Evolutionary conservation across 140 eudicot species (phyloP), one percentile per base, ranked within the genome.

Genomic region (Senecio squalidus): DNA sequence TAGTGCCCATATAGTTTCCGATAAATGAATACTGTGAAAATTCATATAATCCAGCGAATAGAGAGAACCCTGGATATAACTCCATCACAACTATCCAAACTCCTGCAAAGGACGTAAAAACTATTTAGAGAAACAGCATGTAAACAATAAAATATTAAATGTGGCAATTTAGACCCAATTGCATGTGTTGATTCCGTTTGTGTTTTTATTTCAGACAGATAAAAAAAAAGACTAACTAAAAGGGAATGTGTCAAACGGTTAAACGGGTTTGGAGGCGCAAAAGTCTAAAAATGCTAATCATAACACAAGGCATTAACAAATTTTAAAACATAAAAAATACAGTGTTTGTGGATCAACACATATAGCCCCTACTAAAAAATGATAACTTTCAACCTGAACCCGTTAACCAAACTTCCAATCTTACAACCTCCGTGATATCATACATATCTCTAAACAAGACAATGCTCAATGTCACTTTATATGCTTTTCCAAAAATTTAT

Each of bases 51-150:
- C 93, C 96, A 61, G 73, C 85, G 22, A 59, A 87, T 29, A 87
- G 76, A 29, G 93, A 57, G 47, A 87, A 87, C 43, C 93, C 93
- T 25, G 96, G 96, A 65, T 71, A 83, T 59, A 87, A 62, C 70
- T 87, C 96, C 96, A 91, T 86, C 53, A 79, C 81, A 26, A 84
- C 74, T 40, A 91, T 79, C 89, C 96, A 85, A 62, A 77, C 85
- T 70, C 81, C 98, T 91, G 64, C 56, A 79, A 62, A 52, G 34
- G 21, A 22, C 14, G n/a, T 58, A 58, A 2, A 54, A 8, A 29
- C n/a, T 28, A 54, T 6, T 51, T n/a, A 51, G 31, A 26, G 18
- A 22, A 43, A 5, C 23, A 5, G 16, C 49, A 43, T 43, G 10
- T 22, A 13, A 25, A 50, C 31, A 24, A 22, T 49, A 48, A 1